Percentiles rank a stretch among this genome's conserved stretches.
Conservation (phyloP, 2,329 filamentous ascomycete genomes). For the Xylariales sp. region DNA sequence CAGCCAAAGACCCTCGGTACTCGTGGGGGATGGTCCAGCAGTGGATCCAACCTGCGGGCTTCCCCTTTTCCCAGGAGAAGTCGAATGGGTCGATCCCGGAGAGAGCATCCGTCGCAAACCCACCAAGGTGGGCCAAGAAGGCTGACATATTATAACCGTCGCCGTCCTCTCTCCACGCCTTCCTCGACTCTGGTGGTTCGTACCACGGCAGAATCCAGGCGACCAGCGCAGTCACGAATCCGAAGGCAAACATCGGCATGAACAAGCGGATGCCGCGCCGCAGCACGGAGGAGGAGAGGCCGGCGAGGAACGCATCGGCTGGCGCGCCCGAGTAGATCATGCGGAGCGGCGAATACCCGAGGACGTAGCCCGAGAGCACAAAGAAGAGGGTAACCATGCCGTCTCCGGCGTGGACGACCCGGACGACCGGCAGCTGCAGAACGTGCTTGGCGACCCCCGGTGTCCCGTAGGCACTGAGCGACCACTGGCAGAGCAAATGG, state of each 20-base stretch:
- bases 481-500: neutral
- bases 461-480: neutral
- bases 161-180: neutral
- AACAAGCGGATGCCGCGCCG: neutral
- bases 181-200: neutral
- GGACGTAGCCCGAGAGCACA: conserved; percentile 3
- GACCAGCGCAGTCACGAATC: neutral
- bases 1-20: neutral
- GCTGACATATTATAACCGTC: neutral
- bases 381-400: conserved; percentile 1
- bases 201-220: neutral
- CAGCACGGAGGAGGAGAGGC: neutral
- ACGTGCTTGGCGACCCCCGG: neutral
- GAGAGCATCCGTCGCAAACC: neutral
- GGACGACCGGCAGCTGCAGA: neutral
- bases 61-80: neutral
- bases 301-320: neutral
- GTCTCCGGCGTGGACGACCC: neutral
- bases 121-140: neutral
- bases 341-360: neutral
- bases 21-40: neutral
- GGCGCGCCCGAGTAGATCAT: neutral
- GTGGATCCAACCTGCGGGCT: neutral
- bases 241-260: neutral
- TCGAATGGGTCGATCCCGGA: neutral